phyloP scores from a whole-genome alignment of 768 basidiomycete species.

The Gloeostereum incarnatum region DNA sequence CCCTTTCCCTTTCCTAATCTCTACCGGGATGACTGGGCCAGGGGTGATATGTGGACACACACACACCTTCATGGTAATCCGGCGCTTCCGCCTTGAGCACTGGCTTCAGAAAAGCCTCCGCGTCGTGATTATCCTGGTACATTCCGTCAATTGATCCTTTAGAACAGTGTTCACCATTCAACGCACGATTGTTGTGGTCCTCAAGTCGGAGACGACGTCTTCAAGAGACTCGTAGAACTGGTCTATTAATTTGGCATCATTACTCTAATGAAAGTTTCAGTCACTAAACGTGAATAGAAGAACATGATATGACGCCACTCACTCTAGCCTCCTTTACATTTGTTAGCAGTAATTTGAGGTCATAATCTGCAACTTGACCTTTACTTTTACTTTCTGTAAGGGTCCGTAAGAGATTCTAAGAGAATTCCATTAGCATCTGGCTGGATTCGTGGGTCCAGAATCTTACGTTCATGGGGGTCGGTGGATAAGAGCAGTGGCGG shows the following conservation, averaged over 20 bases:
- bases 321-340: constrained; percentile 87
- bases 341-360: constrained; percentile 74
- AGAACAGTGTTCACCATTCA: constrained; percentile 32
- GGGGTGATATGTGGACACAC: no score
- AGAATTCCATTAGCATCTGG: constrained; percentile 5
- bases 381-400: constrained; percentile 72
- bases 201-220: constrained; percentile 78
- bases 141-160: constrained; percentile 1
- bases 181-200: constrained; percentile 65
- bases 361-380: constrained; percentile 47
- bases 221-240: constrained; percentile 94
- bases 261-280: constrained; percentile 11
- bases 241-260: constrained; percentile 70
- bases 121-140: constrained; percentile 73
- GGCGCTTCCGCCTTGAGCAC: constrained; percentile 86
- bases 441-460: neutral
- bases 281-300: constrained; percentile 9
- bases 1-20: no score
- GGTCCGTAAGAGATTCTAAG: constrained; percentile 82
- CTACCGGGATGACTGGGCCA: no score
- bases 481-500: no score
- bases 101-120: constrained; percentile 89
- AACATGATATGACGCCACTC: constrained; percentile 26
- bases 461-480: constrained; percentile 7
- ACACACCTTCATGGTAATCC: constrained; percentile 88